phyloP scores from a whole-genome alignment of 2,329 filamentous ascomycete species.

The Reticulascus tulasneorum region DNA sequence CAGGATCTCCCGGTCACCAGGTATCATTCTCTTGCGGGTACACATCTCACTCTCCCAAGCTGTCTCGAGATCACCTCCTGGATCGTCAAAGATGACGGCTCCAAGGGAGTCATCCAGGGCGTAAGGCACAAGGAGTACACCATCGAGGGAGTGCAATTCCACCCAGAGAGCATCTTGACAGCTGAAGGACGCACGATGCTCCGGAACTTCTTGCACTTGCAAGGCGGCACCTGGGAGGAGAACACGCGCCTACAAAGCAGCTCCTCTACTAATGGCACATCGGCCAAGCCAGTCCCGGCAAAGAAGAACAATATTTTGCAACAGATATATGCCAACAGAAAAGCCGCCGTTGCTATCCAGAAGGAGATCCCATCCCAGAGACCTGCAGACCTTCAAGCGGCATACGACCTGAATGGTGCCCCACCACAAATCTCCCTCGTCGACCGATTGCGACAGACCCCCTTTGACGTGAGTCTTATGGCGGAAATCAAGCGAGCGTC shows the following conservation, averaged over 20 bases:
- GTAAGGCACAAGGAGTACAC: conserved; percentile 88
- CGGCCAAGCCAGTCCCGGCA: conserved; percentile 22
- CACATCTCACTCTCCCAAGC: conserved; percentile 78
- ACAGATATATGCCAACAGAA: conserved; percentile 82
- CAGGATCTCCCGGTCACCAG: conserved; percentile 84
- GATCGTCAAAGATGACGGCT: conserved; percentile 72
- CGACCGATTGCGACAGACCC: conserved; percentile 72
- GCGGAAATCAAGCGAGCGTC: conserved; percentile 97
- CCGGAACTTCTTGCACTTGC: conserved; percentile 84
- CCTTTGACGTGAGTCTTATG: conserved; percentile 88
- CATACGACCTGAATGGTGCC: conserved; percentile 78
- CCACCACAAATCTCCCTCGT: conserved; percentile 81
- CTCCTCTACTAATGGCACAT: conserved; percentile 22
- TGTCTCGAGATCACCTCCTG: conserved; percentile 88
- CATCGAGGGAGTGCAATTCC: conserved; percentile 96
- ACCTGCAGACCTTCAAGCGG: conserved; percentile 76
- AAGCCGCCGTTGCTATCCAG: conserved; percentile 70
- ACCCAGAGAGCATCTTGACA: conserved; percentile 94
- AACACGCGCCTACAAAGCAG: conserved; percentile 57
- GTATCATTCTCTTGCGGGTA: conserved; percentile 94
- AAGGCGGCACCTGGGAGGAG: conserved; percentile 86
- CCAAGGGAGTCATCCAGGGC: conserved; percentile 90
- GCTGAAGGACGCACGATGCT: conserved; percentile 86
- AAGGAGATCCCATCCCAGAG: conserved; percentile 83
- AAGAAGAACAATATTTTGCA: conserved; percentile 85